Evolutionary conservation across 257 asterid species (phyloP).

Genomic region (Solanum bulbocastanum): DNA sequence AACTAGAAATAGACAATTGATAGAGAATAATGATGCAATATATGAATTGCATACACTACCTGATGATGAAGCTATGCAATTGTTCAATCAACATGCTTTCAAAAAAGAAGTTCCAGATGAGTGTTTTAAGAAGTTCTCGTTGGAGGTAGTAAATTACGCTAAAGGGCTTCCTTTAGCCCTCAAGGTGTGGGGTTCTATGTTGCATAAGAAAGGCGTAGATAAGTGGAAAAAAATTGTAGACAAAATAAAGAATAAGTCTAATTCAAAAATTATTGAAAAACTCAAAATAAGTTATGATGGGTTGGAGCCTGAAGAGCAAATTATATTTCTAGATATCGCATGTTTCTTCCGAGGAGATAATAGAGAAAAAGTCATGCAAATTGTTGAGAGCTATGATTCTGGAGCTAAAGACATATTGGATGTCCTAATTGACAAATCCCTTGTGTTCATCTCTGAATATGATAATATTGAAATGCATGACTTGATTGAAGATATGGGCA

Average conservation of each 20-base stretch:
- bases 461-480: fast-evolving
- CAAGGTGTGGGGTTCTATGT: not conserved
- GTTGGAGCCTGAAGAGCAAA: not conserved
- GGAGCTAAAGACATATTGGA: fast-evolving
- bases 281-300: too few species aligned
- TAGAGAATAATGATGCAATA: not conserved
- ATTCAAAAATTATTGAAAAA: too few species aligned
- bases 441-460: too few species aligned
- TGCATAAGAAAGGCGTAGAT: not conserved
- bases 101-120: not conserved
- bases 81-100: not conserved
- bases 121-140: fast-evolving
- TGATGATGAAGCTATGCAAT: not conserved
- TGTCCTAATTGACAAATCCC: not conserved
- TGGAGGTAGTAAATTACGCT: not conserved
- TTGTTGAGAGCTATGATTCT: not conserved
- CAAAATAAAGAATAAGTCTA: too few species aligned
- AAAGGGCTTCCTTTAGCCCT: not conserved
- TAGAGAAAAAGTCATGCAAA: not conserved
- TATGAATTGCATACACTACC: not conserved
- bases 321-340: not conserved
- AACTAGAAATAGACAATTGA: not conserved
- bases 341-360: not conserved
- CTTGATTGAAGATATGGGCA: too few species aligned
- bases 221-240: too few species aligned